Base-by-base conservation (phyloP, 176 grass and related monocot species). In the Eragrostis curvula region DNA sequence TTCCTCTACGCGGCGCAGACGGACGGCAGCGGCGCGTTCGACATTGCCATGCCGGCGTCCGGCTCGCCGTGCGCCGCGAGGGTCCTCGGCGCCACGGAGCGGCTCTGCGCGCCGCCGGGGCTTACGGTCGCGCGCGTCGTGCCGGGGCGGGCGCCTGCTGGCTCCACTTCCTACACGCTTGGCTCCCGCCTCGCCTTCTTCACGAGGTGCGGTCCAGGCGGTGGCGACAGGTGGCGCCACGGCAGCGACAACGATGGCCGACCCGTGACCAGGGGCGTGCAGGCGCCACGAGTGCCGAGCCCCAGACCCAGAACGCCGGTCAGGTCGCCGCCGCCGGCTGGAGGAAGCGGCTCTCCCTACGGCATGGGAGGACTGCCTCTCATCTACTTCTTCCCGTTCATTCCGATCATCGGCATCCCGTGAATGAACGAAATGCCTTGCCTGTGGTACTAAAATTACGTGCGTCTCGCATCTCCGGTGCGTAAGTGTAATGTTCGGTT, bases 101-200 rank as follows among this genome's bases (percentile, higher is more conserved):
- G 81, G 66, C 85, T 91, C 77, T 91, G 77, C 81, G 70, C 77
- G 76, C 81, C 65, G 53, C 20, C 13, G n/a, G 32, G 53, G 47
- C 65, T 86, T 71, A 43, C 76, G 3, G 75, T 80, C 11, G 68
- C 89, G 5, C 80, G 63, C 44, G 71, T 90, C 7, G 36, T 66
- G 32, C 32, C 32, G 4, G 66, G 6, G 12, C 20, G 15, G 11
- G 42, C 32, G 51, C 28, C 46, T 3, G 27, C 25, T 29, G 8
- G 7, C n/a, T 56, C 45, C 15, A 0, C 32, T 2, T 74, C 69
- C 30, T 84, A 87, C 48, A 36, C 28, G 57, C 49, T 88, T 66
- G 71, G 47, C 20, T 87, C 89, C 30, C 71, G 56, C 48, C 89
- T 91, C 29, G 71, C 85, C 42, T 62, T 87, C 57, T 81, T 85